Evolutionary conservation across 1,284 basidiomycete species (phyloP).

Genomic region (Singerocomus rubriflavus): DNA sequence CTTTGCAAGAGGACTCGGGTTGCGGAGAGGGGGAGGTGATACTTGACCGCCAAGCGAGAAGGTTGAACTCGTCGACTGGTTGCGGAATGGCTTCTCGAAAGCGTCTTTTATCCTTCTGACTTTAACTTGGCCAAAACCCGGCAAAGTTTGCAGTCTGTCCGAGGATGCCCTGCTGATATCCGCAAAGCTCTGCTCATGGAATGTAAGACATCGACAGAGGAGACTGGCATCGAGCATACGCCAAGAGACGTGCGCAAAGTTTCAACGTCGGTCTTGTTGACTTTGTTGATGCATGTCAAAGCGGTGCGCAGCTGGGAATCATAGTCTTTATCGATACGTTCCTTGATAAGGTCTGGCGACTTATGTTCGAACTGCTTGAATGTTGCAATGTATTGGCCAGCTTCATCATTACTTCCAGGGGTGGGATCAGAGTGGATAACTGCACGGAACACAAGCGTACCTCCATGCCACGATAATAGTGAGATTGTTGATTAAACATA

Average conservation of each 20-base stretch:
- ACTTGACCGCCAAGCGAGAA: slow-evolving; percentile 34
- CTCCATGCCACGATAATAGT: slow-evolving; percentile 93
- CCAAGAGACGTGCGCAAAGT: slow-evolving; percentile 92
- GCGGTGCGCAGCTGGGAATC: slow-evolving; percentile 78
- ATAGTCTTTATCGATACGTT: slow-evolving; percentile 89
- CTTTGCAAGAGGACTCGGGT: slow-evolving; percentile 6
- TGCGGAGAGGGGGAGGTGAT: neutral
- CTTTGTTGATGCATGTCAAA: slow-evolving; percentile 86
- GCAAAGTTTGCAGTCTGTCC: slow-evolving; percentile 77
- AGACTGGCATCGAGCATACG: slow-evolving; percentile 47
- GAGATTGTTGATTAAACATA: slow-evolving; percentile 88
- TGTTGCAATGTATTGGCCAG: slow-evolving; percentile 85
- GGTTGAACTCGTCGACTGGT: slow-evolving; percentile 54
- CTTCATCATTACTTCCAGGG: slow-evolving; percentile 75
- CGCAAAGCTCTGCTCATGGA: slow-evolving; percentile 69
- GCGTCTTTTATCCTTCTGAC: slow-evolving; percentile 80
- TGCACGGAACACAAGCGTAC: slow-evolving; percentile 38
- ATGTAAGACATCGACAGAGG: slow-evolving; percentile 8
- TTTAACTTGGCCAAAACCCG: slow-evolving; percentile 95
- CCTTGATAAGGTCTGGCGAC: slow-evolving; percentile 91
- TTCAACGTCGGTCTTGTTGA: slow-evolving; percentile 98
- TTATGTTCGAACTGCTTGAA: slow-evolving; percentile 95
- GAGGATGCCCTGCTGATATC: slow-evolving; percentile 72
- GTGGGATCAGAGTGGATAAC: neutral
- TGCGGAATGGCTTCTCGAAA: slow-evolving; percentile 74